Evolutionary conservation across 805 yeast species (phyloP).

Genomic region (Sugiyamaella mastotermitis): DNA sequence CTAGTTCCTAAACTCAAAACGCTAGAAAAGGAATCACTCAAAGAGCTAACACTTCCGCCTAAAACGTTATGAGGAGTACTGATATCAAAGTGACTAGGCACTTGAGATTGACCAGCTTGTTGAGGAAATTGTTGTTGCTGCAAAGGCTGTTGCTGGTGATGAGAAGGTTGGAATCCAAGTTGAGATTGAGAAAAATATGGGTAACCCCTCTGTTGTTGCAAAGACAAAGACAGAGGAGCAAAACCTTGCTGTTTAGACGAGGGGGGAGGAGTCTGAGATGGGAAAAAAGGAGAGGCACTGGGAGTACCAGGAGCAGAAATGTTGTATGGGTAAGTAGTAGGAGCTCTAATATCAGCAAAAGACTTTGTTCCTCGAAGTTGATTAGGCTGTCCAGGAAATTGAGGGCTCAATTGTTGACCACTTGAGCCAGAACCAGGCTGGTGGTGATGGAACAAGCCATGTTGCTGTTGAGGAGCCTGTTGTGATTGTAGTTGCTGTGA

Average conservation of each 20-base stretch:
- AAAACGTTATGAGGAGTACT: slow-evolving; percentile 5
- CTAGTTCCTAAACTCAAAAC: slow-evolving; percentile 14
- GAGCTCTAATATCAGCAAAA: slow-evolving; percentile 29
- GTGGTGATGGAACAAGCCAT: slow-evolving; percentile 1
- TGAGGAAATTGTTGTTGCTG: slow-evolving; percentile 8
- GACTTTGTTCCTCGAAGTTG: slow-evolving; percentile 29
- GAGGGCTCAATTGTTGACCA: too few species aligned
- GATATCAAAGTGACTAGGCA: slow-evolving; percentile 3
- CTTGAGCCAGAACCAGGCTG: slow-evolving; percentile 9
- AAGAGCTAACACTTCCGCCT: slow-evolving; percentile 4
- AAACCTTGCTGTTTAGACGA: slow-evolving; percentile 11
- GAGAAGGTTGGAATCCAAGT: slow-evolving; percentile 1
- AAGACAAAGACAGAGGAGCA: slow-evolving; percentile 2
- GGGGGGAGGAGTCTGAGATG: slow-evolving; percentile 23
- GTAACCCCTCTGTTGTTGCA: slow-evolving; percentile 14
- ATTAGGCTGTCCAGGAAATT: too few species aligned
- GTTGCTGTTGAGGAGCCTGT: slow-evolving; percentile 10
- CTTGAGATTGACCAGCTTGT: slow-evolving; percentile 1
- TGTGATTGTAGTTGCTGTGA: slow-evolving; percentile 10
- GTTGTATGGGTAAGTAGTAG: slow-evolving; percentile 15
- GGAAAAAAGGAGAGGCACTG: slow-evolving; percentile 19
- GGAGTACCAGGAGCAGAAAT: slow-evolving; percentile 21
- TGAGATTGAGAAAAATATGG: slow-evolving; percentile 11
- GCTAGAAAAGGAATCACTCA: slow-evolving; percentile 19
- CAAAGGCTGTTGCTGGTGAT: slow-evolving; percentile 6